Evolutionary conservation across 1,139 yeast genomes (phyloP).

Genomic region (Zygoascus hellenicus): DNA sequence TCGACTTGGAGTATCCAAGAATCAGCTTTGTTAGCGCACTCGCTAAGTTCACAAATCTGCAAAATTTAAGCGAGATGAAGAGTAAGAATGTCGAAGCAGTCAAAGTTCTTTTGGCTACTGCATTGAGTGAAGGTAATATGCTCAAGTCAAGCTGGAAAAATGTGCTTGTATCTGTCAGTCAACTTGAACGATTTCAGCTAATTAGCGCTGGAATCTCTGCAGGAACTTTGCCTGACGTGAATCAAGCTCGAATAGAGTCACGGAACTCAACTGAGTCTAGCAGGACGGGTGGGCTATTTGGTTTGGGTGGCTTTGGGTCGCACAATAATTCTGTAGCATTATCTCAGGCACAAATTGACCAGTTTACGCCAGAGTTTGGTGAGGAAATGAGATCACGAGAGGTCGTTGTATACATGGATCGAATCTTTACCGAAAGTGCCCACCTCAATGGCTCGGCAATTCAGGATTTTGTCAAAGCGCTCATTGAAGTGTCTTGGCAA

Average conservation of each 20-base stretch:
- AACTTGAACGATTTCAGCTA: conserved; percentile 82
- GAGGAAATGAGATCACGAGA: conserved; percentile 65
- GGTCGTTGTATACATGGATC: conserved; percentile 78
- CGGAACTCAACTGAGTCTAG: conserved; percentile 42
- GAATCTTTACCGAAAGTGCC: conserved; percentile 78
- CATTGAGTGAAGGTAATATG: conserved; percentile 70
- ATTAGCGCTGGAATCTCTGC: conserved; percentile 88
- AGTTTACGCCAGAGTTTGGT: conserved; percentile 48
- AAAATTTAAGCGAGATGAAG: conserved; percentile 72
- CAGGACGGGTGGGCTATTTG: conserved; percentile 31
- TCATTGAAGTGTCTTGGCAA: conserved; percentile 80
- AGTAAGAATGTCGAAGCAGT: conserved; percentile 79
- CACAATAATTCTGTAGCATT: conserved; percentile 2
- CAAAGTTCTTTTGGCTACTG: conserved; percentile 65
- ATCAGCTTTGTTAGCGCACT: conserved; percentile 86
- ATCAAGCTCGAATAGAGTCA: conserved; percentile 59
- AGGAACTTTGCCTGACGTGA: conserved; percentile 77
- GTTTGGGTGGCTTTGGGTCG: conserved; percentile 6
- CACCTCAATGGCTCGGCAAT: conserved; percentile 78
- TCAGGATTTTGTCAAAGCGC: conserved; percentile 77
- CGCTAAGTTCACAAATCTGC: conserved; percentile 77
- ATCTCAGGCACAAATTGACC: conserved; percentile 7
- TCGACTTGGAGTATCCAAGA: conserved; percentile 78
- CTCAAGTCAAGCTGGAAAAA: conserved; percentile 79
- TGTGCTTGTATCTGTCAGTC: conserved; percentile 75